A percentile compares a stretch with the other conserved stretches of the same genome.
Conservation (phyloP, 1,139 yeast species). For the Sugiyamaella xylanicola region DNA sequence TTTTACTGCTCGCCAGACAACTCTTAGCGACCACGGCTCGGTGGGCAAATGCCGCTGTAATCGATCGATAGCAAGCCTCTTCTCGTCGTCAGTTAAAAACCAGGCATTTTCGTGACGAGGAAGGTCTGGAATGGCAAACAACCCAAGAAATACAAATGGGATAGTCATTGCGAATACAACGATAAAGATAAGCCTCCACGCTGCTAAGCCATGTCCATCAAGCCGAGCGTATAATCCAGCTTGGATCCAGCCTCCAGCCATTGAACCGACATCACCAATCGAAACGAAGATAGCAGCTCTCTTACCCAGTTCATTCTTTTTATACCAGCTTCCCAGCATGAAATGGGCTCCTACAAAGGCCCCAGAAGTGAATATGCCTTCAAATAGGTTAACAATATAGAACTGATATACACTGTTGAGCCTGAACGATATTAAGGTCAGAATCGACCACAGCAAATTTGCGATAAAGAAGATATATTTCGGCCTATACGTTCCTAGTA, state of each 20-base stretch:
- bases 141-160: constrained; percentile 23
- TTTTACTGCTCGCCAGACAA: constrained; percentile 12
- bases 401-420: constrained; percentile 53
- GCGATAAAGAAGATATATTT: constrained; percentile 57
- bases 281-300: constrained; percentile 56
- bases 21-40: constrained; percentile 6
- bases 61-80: constrained; percentile 21
- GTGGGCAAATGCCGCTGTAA: constrained; percentile 14
- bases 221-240: constrained; percentile 56
- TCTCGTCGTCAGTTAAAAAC: constrained; percentile 26
- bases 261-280: constrained; percentile 41
- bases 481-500: constrained; percentile 48
- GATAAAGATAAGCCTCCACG: constrained; percentile 73
- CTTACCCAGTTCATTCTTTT: constrained; percentile 58
- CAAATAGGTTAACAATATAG: constrained; percentile 58
- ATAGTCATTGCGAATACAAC: constrained; percentile 42
- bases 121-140: constrained; percentile 23
- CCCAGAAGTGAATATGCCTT: constrained; percentile 65
- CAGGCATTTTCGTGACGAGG: constrained; percentile 24
- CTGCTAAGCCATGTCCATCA: constrained; percentile 54
- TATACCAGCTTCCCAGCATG: constrained; percentile 63
- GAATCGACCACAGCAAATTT: constrained; percentile 66
- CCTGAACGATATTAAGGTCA: constrained; percentile 58
- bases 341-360: constrained; percentile 63
- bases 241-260: constrained; percentile 47